Conservation (phyloP, 805 yeast genomes). For the Suhomyces pyralidae region DNA sequence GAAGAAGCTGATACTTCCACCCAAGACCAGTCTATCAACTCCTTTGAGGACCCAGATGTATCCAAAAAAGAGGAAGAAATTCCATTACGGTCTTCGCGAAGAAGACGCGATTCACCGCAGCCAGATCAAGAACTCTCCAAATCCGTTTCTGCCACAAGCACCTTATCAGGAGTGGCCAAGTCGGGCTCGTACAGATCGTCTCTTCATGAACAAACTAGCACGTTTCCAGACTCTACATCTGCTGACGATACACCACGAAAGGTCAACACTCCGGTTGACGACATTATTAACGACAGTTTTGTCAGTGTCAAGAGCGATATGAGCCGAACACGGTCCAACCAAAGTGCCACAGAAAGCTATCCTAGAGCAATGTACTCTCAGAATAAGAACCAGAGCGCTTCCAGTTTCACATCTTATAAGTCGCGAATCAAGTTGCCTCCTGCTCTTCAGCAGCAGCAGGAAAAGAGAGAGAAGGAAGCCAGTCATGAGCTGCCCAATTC, state of each 20-base stretch:
- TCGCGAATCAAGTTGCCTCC: constrained; percentile 33
- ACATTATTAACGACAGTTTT: neutral
- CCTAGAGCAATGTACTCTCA: constrained; percentile 2
- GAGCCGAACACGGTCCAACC: constrained; percentile 5
- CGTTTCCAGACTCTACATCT: neutral
- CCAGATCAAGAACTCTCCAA: neutral
- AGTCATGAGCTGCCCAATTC: neutral
- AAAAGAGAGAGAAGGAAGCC: constrained; percentile 1
- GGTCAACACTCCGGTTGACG: neutral
- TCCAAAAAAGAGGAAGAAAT: constrained; percentile 10
- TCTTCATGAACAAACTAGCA: neutral
- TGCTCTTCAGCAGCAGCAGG: constrained; percentile 19
- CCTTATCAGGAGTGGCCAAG: constrained; percentile 1
- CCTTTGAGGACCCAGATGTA: neutral
- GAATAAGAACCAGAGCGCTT: constrained; percentile 16
- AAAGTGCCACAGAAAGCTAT: constrained; percentile 3
- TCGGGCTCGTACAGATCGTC: neutral
- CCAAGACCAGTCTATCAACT: neutral
- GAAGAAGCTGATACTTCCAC: neutral
- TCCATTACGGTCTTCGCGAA: constrained; percentile 22
- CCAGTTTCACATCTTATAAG: constrained; percentile 28
- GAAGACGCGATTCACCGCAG: constrained; percentile 15
- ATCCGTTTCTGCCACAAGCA: neutral
- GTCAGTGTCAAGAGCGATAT: constrained; percentile 4
- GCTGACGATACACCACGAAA: neutral